A percentile compares a stretch with the other conserved stretches of the same genome.
phyloP scores from a whole-genome alignment of 148 eudicot genomes.

The Chenopodium quinoa region DNA sequence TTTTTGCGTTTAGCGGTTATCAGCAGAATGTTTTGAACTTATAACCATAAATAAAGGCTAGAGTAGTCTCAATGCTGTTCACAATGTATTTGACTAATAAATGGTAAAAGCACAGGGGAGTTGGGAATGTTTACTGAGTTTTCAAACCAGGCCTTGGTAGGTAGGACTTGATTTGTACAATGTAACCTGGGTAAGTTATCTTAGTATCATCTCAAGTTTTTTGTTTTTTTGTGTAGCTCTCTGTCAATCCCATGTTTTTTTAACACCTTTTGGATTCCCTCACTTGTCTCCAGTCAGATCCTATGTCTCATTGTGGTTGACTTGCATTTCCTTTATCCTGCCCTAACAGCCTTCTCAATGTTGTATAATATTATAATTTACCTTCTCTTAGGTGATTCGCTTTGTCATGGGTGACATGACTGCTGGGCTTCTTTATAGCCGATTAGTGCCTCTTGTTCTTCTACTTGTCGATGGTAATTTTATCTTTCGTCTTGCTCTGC shows the following conservation, averaged over 20 bases:
- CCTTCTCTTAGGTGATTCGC: constrained; percentile 54
- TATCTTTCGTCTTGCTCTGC: constrained; percentile 7
- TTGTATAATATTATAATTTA: not conserved
- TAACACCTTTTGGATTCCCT: not conserved
- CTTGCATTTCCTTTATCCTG: not conserved
- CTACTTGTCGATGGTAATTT: constrained; percentile 87
- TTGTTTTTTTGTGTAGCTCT: not conserved
- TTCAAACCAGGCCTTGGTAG: not conserved
- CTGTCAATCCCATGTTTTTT: not conserved
- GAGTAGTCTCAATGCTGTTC: not conserved
- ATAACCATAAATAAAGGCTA: not conserved
- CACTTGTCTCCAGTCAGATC: not conserved
- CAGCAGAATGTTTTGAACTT: constrained; percentile 2
- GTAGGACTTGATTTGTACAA: not conserved
- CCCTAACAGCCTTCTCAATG: not conserved
- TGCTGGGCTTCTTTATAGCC: constrained; percentile 74
- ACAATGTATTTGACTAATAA: not conserved
- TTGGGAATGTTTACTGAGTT: constrained; percentile 3
- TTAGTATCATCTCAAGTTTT: not conserved
- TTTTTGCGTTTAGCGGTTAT: not conserved
- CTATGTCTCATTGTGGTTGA: not conserved
- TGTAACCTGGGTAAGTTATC: not conserved
- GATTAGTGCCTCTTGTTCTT: constrained; percentile 89
- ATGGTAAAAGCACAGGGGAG: not conserved
- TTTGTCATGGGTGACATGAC: constrained; percentile 52